Conservation (phyloP, 2,329 filamentous ascomycete genomes). For the Cyphellophora europaea region DNA sequence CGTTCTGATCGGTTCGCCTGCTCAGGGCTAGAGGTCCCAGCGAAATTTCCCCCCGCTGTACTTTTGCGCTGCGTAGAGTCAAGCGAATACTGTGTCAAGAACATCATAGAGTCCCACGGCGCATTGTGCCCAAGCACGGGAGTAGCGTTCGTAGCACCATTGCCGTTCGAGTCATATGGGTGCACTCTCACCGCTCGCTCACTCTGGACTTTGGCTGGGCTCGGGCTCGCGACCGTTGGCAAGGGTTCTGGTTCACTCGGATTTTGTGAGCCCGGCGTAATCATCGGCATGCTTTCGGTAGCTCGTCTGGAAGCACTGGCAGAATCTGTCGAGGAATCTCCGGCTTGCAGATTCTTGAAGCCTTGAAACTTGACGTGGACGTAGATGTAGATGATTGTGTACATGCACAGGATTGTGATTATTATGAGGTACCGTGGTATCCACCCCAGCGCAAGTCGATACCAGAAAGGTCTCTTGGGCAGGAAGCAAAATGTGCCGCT, state of each 20-base stretch:
- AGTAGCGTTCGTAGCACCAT: not conserved
- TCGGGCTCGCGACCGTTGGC: not conserved
- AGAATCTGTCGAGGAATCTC: constrained; percentile 4
- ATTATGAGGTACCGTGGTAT: constrained; percentile 64
- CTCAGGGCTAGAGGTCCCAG: not conserved
- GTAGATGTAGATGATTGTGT: constrained; percentile 61
- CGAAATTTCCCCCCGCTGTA: too few species aligned
- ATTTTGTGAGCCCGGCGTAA: not conserved
- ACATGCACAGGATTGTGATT: constrained; percentile 53
- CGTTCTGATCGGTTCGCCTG: not conserved
- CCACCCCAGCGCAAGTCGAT: constrained; percentile 60
- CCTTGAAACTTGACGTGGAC: constrained; percentile 41
- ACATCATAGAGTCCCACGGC: not conserved
- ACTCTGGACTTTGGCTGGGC: not conserved
- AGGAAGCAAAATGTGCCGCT: constrained; percentile 62
- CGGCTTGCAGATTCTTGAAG: constrained; percentile 12
- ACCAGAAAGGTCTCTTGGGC: constrained; percentile 59
- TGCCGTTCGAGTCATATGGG: not conserved
- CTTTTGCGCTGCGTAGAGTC: too few species aligned
- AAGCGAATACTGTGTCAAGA: not conserved
- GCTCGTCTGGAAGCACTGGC: not conserved
- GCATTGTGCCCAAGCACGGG: too few species aligned
- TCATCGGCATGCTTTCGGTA: not conserved
- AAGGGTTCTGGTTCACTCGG: not conserved
- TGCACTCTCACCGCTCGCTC: not conserved